A percentile compares a stretch with the other conserved stretches of the same genome.
phyloP scores from a whole-genome alignment of 331 rosid genomes.

The Arachis monticola region DNA sequence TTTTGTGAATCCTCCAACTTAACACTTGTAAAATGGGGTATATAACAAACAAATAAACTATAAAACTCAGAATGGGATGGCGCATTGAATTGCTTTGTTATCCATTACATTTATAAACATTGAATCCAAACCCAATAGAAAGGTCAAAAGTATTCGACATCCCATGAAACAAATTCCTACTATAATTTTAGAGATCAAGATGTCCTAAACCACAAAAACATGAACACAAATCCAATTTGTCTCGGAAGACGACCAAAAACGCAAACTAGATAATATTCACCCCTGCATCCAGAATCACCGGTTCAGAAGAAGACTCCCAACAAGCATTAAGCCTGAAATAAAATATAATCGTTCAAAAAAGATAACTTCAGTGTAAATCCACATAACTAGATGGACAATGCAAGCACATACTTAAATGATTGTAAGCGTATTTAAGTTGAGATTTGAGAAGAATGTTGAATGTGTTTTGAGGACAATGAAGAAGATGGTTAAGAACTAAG shows the following conservation, averaged over 20 bases:
- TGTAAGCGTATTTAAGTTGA: too few relatives aligned
- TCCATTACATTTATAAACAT: constrained; percentile 46
- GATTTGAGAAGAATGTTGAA: too few relatives aligned
- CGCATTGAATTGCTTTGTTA: constrained; percentile 32
- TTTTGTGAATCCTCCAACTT: background rate
- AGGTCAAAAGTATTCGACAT: constrained; percentile 46
- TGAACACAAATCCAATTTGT: constrained; percentile 48
- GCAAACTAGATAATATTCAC: constrained; percentile 90
- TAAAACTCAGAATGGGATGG: constrained; percentile 18
- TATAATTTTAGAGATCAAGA: constrained; percentile 45
- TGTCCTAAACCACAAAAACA: constrained; percentile 45
- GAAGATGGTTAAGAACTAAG: too few relatives aligned
- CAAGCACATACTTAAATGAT: too few relatives aligned
- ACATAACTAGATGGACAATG: background rate
- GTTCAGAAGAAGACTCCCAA: constrained; percentile 52
- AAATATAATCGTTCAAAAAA: background rate
- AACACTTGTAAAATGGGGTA: background rate
- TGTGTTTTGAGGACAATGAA: background rate
- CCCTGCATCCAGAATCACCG: constrained; percentile 97
- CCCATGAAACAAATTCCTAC: constrained; percentile 51
- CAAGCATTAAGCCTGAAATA: constrained; percentile 61
- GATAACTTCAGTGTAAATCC: background rate
- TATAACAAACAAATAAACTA: background rate
- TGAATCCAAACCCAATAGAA: constrained; percentile 45
- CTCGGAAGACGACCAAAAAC: constrained; percentile 28